These are phyloP conservation scores for Sicyos edulis DNA, from an alignment of 306 rosid species.

Conservation along the genomic window DNA sequence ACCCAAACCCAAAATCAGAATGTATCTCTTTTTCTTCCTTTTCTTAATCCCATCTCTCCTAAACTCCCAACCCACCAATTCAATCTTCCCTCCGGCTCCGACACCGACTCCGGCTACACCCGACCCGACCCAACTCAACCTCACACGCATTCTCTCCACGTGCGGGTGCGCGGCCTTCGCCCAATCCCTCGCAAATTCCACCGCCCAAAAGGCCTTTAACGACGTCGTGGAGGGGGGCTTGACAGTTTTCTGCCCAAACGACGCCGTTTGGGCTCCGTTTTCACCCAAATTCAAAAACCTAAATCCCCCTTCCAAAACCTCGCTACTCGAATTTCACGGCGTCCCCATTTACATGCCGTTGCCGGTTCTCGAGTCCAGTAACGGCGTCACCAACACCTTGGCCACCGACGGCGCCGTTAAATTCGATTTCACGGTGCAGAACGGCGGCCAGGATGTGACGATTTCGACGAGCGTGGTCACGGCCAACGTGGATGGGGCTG, in stretches of 20 bases:
- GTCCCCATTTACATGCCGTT: constrained; percentile 58
- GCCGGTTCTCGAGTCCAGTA: constrained; percentile 49
- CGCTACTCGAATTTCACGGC: constrained; percentile 60
- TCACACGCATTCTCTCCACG: constrained; percentile 54
- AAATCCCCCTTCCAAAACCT: constrained; percentile 40
- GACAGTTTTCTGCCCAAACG: constrained; percentile 70
- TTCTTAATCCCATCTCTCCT: not conserved
- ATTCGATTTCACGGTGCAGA: constrained; percentile 68
- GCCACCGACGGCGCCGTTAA: constrained; percentile 74
- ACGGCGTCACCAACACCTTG: constrained; percentile 59
- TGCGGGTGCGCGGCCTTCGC: constrained; percentile 73
- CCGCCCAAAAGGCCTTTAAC: constrained; percentile 34
- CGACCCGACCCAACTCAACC: constrained; percentile 47
- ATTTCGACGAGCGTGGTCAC: constrained; percentile 46
- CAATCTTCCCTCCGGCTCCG: not conserved
- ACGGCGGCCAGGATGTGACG: constrained; percentile 66
- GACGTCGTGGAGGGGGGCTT: constrained; percentile 52
- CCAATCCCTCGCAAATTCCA: constrained; percentile 39
- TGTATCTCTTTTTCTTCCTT: constrained; percentile 23
- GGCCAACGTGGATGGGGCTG: constrained; percentile 57
- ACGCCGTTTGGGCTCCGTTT: constrained; percentile 54
- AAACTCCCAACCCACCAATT: constrained; percentile 56
- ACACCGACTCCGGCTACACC: constrained; percentile 51
- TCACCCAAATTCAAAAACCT: constrained; percentile 65
- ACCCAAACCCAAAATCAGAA: not conserved